These are phyloP conservation scores for Geotrichum cucujoidarum DNA, from an alignment of 1,139 yeast genomes.

Conservation along the genomic window DNA sequence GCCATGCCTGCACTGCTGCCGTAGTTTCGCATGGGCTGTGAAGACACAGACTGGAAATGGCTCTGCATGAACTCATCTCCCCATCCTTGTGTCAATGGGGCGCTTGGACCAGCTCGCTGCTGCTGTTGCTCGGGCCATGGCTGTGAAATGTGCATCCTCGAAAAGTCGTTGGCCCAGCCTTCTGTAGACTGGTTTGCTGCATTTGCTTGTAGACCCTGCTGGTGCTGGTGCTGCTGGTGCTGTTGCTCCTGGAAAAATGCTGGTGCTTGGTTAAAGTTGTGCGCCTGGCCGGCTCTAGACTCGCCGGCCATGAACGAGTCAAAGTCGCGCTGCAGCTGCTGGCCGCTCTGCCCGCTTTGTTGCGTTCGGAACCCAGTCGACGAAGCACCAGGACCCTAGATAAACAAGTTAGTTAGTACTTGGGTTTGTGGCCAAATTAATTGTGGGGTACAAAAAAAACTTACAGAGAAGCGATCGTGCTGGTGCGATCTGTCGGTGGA, in stretches of 20 bases:
- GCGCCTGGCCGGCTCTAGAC: slow-evolving; percentile 6
- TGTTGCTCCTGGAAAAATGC: slow-evolving; percentile 12
- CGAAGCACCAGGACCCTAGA: slow-evolving; percentile 10
- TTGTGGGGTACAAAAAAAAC: not conserved
- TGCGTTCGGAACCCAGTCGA: not conserved
- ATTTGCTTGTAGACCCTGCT: not conserved
- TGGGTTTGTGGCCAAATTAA: slow-evolving; percentile 18
- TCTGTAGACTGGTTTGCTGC: not conserved
- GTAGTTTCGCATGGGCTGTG: slow-evolving; percentile 2
- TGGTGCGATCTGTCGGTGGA: slow-evolving; percentile 30
- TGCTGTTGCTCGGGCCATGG: slow-evolving; percentile 12
- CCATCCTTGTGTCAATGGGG: slow-evolving; percentile 1
- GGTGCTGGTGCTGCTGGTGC: not conserved
- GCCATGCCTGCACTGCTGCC: slow-evolving; percentile 3
- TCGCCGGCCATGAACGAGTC: slow-evolving; percentile 8
- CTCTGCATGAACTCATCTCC: slow-evolving; percentile 8
- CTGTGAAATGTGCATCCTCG: slow-evolving; percentile 11
- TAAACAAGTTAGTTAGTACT: slow-evolving; percentile 7
- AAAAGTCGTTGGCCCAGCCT: slow-evolving; percentile 10
- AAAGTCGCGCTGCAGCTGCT: slow-evolving; percentile 16
- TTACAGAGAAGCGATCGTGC: slow-evolving; percentile 26
- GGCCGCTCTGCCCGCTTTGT: slow-evolving; percentile 5
- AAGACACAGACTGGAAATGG: not conserved
- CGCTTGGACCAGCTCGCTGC: not conserved
- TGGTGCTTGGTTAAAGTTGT: slow-evolving; percentile 20